Evolutionary conservation across 2,329 filamentous ascomycete species (phyloP).

Genomic region (Penicillium oxalicum): DNA sequence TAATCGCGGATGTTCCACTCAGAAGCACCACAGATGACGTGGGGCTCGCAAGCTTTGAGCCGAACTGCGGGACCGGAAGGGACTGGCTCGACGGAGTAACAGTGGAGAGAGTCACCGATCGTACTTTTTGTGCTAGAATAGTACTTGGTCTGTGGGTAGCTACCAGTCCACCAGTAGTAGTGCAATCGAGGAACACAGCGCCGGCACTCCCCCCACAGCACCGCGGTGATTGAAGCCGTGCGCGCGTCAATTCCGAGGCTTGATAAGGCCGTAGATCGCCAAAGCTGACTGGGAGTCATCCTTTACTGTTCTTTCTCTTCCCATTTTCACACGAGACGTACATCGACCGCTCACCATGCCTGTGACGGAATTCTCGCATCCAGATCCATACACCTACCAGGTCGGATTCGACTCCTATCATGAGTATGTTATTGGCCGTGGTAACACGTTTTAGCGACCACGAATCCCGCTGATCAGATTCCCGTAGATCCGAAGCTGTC

Average conservation of each 20-base stretch:
- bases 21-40: constrained; percentile 4
- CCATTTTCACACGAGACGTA: too few relatives aligned
- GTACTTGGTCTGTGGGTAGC: too few relatives aligned
- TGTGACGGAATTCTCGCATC: constrained; percentile 55
- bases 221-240: too few relatives aligned
- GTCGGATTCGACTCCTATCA: constrained; percentile 73
- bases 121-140: neutral
- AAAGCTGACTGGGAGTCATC: too few relatives aligned
- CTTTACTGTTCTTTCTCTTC: neutral
- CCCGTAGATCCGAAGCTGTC: constrained; percentile 64
- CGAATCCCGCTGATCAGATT: constrained; percentile 8
- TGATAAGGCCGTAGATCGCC: too few relatives aligned
- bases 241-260: too few relatives aligned
- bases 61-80: neutral
- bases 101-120: neutral
- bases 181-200: too few relatives aligned
- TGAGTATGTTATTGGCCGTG: constrained; percentile 53
- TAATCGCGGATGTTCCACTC: constrained; percentile 8
- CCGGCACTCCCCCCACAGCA: too few relatives aligned
- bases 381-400: constrained; percentile 69
- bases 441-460: neutral
- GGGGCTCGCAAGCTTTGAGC: neutral
- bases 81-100: neutral
- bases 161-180: too few relatives aligned
- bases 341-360: constrained; percentile 47